phyloP scores from a whole-genome alignment of 2,329 filamentous ascomycete genomes.

The Leptographium procerum region DNA sequence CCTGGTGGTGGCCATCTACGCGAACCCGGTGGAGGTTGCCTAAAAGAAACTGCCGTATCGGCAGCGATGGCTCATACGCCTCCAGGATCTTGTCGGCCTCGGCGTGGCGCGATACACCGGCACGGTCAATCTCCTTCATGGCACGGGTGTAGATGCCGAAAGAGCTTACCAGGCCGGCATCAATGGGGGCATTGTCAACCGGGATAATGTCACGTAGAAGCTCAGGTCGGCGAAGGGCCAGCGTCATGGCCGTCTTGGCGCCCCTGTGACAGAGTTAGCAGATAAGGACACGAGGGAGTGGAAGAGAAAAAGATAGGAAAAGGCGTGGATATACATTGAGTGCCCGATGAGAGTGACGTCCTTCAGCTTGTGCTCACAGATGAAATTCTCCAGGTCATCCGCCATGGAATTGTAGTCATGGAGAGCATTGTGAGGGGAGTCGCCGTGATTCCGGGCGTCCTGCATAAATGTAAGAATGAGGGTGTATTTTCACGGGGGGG shows the following conservation, averaged over 20 bases:
- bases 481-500: constrained; percentile 3
- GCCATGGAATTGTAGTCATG: constrained; percentile 82
- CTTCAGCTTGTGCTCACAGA: constrained; percentile 56
- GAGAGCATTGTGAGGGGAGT: constrained; percentile 62
- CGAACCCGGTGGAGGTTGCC: constrained; percentile 61
- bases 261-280: constrained; percentile 41
- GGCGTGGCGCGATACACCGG: constrained; percentile 53
- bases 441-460: constrained; percentile 90
- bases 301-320: neutral
- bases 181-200: constrained; percentile 87
- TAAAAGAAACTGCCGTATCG: constrained; percentile 82
- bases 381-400: constrained; percentile 70
- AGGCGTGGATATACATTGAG: constrained; percentile 54
- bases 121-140: constrained; percentile 71
- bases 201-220: constrained; percentile 61
- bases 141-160: constrained; percentile 73
- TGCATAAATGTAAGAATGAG: constrained; percentile 19
- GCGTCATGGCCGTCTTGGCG: constrained; percentile 82
- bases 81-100: constrained; percentile 73
- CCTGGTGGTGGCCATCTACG: constrained; percentile 17
- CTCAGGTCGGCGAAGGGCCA: constrained; percentile 61
- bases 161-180: constrained; percentile 59
- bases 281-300: neutral
- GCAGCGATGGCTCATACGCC: constrained; percentile 60
- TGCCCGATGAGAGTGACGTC: constrained; percentile 76